Conservation (phyloP, 352 stramenopile species). For the Blastocystis sp. region DNA sequence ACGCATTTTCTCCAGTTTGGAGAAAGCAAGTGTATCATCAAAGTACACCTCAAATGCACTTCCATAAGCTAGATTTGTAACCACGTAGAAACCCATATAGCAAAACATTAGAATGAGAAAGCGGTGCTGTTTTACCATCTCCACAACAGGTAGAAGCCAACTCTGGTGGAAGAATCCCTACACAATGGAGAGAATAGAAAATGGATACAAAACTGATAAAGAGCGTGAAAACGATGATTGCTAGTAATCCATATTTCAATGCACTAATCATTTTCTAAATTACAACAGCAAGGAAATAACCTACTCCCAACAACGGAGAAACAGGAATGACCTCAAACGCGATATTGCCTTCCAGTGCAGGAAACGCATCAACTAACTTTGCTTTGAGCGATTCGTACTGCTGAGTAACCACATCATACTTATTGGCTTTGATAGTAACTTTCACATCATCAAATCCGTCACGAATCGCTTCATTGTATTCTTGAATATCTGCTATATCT, state of each 20-base stretch:
- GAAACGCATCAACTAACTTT: background rate
- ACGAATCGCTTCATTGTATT: background rate
- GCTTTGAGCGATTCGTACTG: background rate
- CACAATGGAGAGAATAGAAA: background rate
- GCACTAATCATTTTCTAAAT: background rate
- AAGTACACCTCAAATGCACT: constrained; percentile 27
- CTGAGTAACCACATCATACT: background rate
- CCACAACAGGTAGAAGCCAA: background rate
- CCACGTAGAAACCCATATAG: background rate
- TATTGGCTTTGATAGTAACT: background rate
- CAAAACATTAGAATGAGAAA: background rate
- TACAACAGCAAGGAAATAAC: background rate
- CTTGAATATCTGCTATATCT: background rate
- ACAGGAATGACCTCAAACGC: background rate
- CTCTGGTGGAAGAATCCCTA: background rate
- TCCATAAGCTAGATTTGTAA: background rate
- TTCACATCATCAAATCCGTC: background rate
- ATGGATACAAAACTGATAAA: background rate
- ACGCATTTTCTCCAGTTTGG: background rate
- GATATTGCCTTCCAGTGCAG: background rate
- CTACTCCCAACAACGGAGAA: background rate
- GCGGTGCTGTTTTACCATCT: background rate
- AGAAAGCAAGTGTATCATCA: constrained; percentile 2
- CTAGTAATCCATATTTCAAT: background rate
- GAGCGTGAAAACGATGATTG: background rate